phyloP scores from a whole-genome alignment of 768 basidiomycete species.

The Tricholoma furcatifolium region DNA sequence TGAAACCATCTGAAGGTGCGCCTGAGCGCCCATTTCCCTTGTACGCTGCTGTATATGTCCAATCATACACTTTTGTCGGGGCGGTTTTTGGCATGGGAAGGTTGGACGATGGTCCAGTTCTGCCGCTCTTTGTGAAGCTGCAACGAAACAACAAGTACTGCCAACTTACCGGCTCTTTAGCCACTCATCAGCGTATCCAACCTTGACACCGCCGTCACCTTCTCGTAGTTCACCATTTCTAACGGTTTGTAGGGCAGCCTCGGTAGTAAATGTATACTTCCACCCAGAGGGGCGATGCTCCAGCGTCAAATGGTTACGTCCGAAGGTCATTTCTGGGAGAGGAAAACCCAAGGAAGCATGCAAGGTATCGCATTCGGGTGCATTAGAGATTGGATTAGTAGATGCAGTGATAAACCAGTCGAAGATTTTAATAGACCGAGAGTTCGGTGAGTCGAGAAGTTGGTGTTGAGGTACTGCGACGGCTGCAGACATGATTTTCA shows the following conservation, averaged over 20 bases:
- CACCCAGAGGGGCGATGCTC: slow-evolving; percentile 65
- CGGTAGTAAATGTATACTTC: slow-evolving; percentile 63
- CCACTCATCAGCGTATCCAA: slow-evolving; percentile 95
- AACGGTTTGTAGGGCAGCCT: slow-evolving; percentile 68
- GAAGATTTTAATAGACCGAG: slow-evolving; percentile 63
- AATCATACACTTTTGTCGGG: slow-evolving; percentile 87
- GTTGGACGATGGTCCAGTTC: slow-evolving; percentile 64
- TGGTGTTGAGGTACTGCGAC: slow-evolving; percentile 59
- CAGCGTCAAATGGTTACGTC: slow-evolving; percentile 72
- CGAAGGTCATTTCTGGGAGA: slow-evolving; percentile 96
- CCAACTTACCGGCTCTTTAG: slow-evolving; percentile 73
- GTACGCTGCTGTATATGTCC: slow-evolving; percentile 96
- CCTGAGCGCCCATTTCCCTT: slow-evolving; percentile 50
- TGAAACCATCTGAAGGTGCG: slow-evolving; percentile 13
- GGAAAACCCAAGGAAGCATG: slow-evolving; percentile 70
- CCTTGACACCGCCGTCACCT: slow-evolving; percentile 91
- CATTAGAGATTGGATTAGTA: slow-evolving; percentile 79
- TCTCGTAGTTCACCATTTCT: slow-evolving; percentile 71
- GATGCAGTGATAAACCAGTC: slow-evolving; percentile 71
- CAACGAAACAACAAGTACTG: slow-evolving; percentile 1
- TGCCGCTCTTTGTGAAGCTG: slow-evolving; percentile 23
- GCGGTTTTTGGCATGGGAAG: slow-evolving; percentile 71
- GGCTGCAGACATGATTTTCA: slow-evolving; percentile 38
- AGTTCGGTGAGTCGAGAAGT: slow-evolving; percentile 66
- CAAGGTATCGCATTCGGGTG: slow-evolving; percentile 68